These are phyloP conservation scores for Mortierella sp. DNA, from an alignment of 371 early-diverging fungal species.

Conservation along the genomic window DNA sequence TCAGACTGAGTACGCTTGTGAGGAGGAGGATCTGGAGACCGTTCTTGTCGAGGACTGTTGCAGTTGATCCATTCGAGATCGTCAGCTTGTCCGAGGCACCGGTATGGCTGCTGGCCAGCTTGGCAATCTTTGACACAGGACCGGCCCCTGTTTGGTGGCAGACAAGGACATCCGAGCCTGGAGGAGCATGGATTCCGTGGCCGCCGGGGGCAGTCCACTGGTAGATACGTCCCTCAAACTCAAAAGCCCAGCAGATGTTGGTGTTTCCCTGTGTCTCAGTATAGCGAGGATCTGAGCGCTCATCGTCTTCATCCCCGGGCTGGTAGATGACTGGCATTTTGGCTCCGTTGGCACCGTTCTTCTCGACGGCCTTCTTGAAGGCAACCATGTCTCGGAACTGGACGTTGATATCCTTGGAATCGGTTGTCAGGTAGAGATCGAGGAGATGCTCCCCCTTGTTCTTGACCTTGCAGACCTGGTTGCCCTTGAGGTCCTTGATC, in stretches of 20 bases:
- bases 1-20: slow-evolving; percentile 48
- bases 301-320: slow-evolving; percentile 46
- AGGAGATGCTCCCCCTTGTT: slow-evolving; percentile 56
- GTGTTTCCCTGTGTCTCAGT: not conserved
- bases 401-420: slow-evolving; percentile 56
- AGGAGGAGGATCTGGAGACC: slow-evolving; percentile 54
- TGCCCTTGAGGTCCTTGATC: slow-evolving; percentile 43
- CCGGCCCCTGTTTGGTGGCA: slow-evolving; percentile 44
- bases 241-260: slow-evolving; percentile 49
- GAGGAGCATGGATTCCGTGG: slow-evolving; percentile 32
- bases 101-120: slow-evolving; percentile 38
- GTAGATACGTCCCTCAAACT: slow-evolving; percentile 55
- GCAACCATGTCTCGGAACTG: slow-evolving; percentile 59
- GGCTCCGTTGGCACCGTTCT: slow-evolving; percentile 20
- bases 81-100: slow-evolving; percentile 46
- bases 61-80: slow-evolving; percentile 40
- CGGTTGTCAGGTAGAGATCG: slow-evolving; percentile 54
- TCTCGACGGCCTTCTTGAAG: slow-evolving; percentile 58
- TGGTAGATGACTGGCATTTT: slow-evolving; percentile 13
- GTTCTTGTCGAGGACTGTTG: slow-evolving; percentile 48
- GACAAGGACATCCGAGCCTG: slow-evolving; percentile 49
- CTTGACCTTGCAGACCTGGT: slow-evolving; percentile 55
- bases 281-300: slow-evolving; percentile 27
- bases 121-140: slow-evolving; percentile 38
- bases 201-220: slow-evolving; percentile 50